phyloP scores from a whole-genome alignment of 768 basidiomycete species.

The Dacryopinax spathularia region DNA sequence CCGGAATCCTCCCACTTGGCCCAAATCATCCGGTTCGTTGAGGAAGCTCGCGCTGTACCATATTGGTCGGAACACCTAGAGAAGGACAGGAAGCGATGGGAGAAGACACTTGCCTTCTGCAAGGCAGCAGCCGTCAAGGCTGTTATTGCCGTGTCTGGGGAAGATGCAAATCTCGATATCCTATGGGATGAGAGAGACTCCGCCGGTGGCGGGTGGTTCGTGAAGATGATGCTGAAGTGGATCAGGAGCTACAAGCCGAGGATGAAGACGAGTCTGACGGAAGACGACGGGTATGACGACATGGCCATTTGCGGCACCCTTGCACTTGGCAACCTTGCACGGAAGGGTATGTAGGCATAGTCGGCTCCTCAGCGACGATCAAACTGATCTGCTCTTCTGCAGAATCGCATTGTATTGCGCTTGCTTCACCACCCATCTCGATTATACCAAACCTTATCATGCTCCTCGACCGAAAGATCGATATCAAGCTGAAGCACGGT shows the following conservation, averaged over 20 bases:
- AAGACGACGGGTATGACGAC: conserved; percentile 44
- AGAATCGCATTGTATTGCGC: conserved; percentile 25
- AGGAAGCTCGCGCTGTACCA: conserved; percentile 50
- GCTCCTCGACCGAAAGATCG: conserved; percentile 40
- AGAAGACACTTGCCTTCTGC: conserved; percentile 63
- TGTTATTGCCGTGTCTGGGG: conserved; percentile 72
- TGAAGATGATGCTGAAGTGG: conserved; percentile 63
- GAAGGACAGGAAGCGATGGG: conserved; percentile 39
- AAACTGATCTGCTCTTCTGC: conserved; percentile 17
- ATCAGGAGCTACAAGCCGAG: conserved; percentile 36
- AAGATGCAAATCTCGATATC: conserved; percentile 60
- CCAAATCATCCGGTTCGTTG: conserved; percentile 58
- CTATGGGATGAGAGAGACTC: conserved; percentile 56
- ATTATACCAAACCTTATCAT: conserved; percentile 52
- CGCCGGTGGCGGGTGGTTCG: conserved; percentile 53
- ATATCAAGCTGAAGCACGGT: conserved; percentile 80
- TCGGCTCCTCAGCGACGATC: no score
- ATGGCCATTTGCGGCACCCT: conserved; percentile 69
- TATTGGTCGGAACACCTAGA: conserved; percentile 40
- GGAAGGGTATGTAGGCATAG: conserved; percentile 41
- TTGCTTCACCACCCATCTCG: conserved; percentile 38
- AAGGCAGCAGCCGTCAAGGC: conserved; percentile 77
- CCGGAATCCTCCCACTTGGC: conserved; percentile 32
- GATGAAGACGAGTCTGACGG: conserved; percentile 24
- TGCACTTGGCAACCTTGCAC: conserved; percentile 65